Conservation (phyloP, 139 green algal genomes). For the Bryopsis sp. region DNA sequence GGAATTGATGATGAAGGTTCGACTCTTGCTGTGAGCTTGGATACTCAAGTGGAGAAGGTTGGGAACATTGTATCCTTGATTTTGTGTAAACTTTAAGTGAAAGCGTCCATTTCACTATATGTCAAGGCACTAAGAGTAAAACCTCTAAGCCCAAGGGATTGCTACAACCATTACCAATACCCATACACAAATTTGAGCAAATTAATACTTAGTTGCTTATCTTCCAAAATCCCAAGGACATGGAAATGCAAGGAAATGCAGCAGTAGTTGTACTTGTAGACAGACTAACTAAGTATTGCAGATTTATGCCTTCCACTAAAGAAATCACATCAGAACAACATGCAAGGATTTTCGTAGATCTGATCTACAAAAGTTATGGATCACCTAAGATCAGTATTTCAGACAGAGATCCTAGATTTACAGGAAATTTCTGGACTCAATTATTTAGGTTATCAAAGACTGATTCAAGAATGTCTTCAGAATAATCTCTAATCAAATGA, state of each 20-base stretch:
- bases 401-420: slow-evolving; percentile 46
- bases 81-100: too few relatives aligned
- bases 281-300: slow-evolving; percentile 38
- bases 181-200: slow-evolving; percentile 25
- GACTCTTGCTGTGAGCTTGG: too few relatives aligned
- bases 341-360: slow-evolving; percentile 26
- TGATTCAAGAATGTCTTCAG: slow-evolving; percentile 33
- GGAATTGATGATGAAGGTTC: too few relatives aligned
- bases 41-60: too few relatives aligned
- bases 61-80: too few relatives aligned
- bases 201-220: slow-evolving; percentile 44
- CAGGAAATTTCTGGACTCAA: slow-evolving; percentile 29
- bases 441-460: slow-evolving; percentile 29
- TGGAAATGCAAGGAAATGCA: slow-evolving; percentile 19
- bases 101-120: too few relatives aligned
- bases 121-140: slow-evolving; percentile 19
- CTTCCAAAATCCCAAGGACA: slow-evolving; percentile 39
- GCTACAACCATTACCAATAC: slow-evolving; percentile 32
- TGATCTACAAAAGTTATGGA: slow-evolving; percentile 36
- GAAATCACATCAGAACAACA: slow-evolving; percentile 19
- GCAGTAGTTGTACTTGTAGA: slow-evolving; percentile 47
- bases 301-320: slow-evolving; percentile 30
- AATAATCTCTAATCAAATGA: slow-evolving; percentile 52
- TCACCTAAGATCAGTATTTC: slow-evolving; percentile 39
- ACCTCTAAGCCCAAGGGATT: slow-evolving; percentile 20